Evolutionary conservation across 2,329 filamentous ascomycete genomes (phyloP), one percentile per base, ranked within the genome.

Genomic region (Blastomyces gilchristii): DNA sequence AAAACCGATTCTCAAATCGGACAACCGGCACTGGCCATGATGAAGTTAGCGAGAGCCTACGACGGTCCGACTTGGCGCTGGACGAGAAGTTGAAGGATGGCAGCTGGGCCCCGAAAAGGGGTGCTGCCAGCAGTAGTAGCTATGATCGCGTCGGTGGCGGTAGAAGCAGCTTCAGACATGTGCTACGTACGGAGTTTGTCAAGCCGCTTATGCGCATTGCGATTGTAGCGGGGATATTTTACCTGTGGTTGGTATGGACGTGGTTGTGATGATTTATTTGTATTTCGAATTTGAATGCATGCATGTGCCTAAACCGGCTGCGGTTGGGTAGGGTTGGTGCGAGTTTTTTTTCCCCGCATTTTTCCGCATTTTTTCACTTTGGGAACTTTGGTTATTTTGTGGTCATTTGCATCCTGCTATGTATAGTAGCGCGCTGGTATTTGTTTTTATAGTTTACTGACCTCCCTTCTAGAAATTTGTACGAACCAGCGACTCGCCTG

Each of bases 241-340:
- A 89, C 80, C 79, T 79, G 39, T 89, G 85, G 76, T 75, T 93
- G 68, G 79, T 87, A 63, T 85, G 82, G 76, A 81, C 80, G 70
- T 86, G 87, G 66, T 90, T 37, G n/a, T 54, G 31, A 54, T 54
- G 50, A 8, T 14, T 18, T 28, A 6, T 5, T 28, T 16, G 53
- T 63, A 31, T 53, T 28, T 37, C 37, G 25, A 16, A 54, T 37
- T 54, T 54, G 14, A 22, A 34, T 49, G 45, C n/a, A 49, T 49
- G 45, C 22, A 11, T 22, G 5, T n/a, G 16, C 18, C 8, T 18
- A 5, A 45, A 45, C n/a, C 18, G 6, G 16, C 16, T 45, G 41
- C 16, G 41, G 41, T 1, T 1, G 18, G 45, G 7, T 8, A n/a
- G 18, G 45, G 18, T n/a, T 22, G 7, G 18, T n/a, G 18, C n/a